These are phyloP conservation scores for Aspergillus leporis DNA, from an alignment of 495 filamentous ascomycete species.

Conservation along the genomic window DNA sequence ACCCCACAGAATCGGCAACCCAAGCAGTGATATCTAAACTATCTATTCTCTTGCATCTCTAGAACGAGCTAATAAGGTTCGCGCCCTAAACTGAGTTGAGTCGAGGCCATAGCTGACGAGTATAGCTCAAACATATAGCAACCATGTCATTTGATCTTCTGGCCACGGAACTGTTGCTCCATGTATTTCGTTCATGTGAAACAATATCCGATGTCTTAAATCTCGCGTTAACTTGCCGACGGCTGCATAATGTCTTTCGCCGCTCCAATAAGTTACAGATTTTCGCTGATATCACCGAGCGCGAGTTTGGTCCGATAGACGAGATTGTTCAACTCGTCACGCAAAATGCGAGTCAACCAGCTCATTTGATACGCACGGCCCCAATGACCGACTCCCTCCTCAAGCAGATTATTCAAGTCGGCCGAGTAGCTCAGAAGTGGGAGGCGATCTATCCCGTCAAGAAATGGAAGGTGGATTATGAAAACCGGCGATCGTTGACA, in stretches of 20 bases:
- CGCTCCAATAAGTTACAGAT: slow-evolving; percentile 54
- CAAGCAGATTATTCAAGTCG: slow-evolving; percentile 57
- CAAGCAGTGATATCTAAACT: neutral
- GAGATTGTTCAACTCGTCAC: slow-evolving; percentile 62
- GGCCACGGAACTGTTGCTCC: slow-evolving; percentile 62
- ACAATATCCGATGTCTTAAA: slow-evolving; percentile 54
- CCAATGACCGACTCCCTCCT: slow-evolving; percentile 55
- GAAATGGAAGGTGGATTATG: slow-evolving; percentile 61
- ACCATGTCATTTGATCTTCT: slow-evolving; percentile 53
- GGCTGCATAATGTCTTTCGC: slow-evolving; percentile 54
- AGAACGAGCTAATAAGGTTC: neutral
- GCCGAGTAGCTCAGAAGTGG: slow-evolving; percentile 62
- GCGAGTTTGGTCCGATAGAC: slow-evolving; percentile 61
- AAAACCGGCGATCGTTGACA: slow-evolving; percentile 62
- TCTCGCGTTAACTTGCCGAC: slow-evolving; percentile 54
- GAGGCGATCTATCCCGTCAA: slow-evolving; percentile 67
- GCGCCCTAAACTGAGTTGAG: slow-evolving; percentile 16
- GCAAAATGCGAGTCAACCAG: slow-evolving; percentile 56
- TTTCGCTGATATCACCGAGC: slow-evolving; percentile 51
- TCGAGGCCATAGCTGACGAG: slow-evolving; percentile 17
- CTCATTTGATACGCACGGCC: slow-evolving; percentile 48
- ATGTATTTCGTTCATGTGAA: slow-evolving; percentile 57
- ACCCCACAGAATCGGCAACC: neutral
- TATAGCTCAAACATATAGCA: slow-evolving; percentile 9
- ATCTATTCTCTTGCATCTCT: neutral